Percentiles rank a stretch among this genome's conserved stretches.
Evolutionary conservation across 352 stramenopile species (phyloP).

Genomic region (Phytophthora citricola): DNA sequence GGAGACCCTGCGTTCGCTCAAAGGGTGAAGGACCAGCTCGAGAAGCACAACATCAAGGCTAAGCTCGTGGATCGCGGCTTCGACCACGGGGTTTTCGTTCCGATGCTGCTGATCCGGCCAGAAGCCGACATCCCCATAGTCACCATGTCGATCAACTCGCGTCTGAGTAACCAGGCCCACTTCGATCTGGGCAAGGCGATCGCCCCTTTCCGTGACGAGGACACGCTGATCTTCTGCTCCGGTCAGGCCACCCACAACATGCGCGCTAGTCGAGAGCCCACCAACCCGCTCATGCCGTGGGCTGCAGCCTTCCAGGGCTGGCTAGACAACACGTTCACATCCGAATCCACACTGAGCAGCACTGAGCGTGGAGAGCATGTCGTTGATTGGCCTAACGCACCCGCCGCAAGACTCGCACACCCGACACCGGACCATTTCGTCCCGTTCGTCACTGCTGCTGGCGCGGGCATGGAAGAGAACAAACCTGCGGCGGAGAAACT

Average conservation of each 20-base stretch:
- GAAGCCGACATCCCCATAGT: constrained; percentile 89
- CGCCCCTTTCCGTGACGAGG: constrained; percentile 51
- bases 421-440: constrained; percentile 54
- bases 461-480: constrained; percentile 49
- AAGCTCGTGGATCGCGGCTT: constrained; percentile 65
- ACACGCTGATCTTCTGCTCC: constrained; percentile 76
- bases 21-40: constrained; percentile 66
- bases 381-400: constrained; percentile 39
- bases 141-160: constrained; percentile 61
- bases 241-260: constrained; percentile 51
- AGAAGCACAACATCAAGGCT: constrained; percentile 46
- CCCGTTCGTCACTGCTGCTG: constrained; percentile 46
- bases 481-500: constrained; percentile 36
- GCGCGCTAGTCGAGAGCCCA: constrained; percentile 25
- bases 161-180: constrained; percentile 47
- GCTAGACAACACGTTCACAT: constrained; percentile 35
- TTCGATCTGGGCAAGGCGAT: constrained; percentile 58
- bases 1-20: constrained; percentile 69
- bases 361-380: constrained; percentile 25
- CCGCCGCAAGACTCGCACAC: constrained; percentile 38
- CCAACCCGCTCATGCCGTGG: constrained; percentile 22
- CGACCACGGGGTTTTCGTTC: constrained; percentile 93
- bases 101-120: constrained; percentile 87
- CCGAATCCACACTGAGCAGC: constrained; percentile 19
- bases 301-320: constrained; percentile 38